Base-by-base conservation (phyloP, 2,329 filamentous ascomycete species). In the Sclerotinia glacialis region DNA sequence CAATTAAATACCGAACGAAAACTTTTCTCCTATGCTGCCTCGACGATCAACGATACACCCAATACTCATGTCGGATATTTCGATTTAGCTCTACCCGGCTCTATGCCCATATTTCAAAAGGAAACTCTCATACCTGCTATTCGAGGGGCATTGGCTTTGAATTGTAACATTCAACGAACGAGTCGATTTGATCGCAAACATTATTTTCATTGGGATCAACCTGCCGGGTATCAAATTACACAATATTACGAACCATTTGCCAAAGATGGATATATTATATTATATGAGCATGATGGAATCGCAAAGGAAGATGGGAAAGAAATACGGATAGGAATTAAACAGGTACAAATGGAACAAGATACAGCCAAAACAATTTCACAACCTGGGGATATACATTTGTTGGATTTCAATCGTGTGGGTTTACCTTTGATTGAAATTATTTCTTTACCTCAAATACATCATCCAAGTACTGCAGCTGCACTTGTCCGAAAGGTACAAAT, bases 161-260 rank as follows among this genome's bases (percentile, higher is more conserved):
- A 89, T 67, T 98, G 95, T 78, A 80, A 87, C 1, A 84, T 98
- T 63, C 90, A 96, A 75, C 81, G 79, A 1, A 83, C 86, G 72
- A 97, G 93, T 77, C 86, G 86, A 64, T 99, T 97, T 79, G 95
- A 99, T 78, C 85, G 95, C 70, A 99, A 99, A 78, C 95, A 99
- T 78, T 99, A 99, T 79, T 98, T 99, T 78, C 97, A 97, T 81
- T 96, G 95, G 86, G 95, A 99, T 78, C 95, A 99, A 78, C 95
- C 95, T 0, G 86, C 92, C 0, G 95, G 95, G 0, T 99, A 99
- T 78, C 95, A 99, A 78, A 96, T 99, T 70, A 99, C 95, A 1
- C 95, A 99, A 76, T 98, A 94, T 80, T 97, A 98, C 77, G 81
- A 87, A 67, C 87, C 87, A 0, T 86, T 89, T 71, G 87, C 87